Percentiles rank a stretch among this genome's conserved stretches.
phyloP scores from a whole-genome alignment of 2,329 filamentous ascomycete genomes.

The Verticillium tricorpus region DNA sequence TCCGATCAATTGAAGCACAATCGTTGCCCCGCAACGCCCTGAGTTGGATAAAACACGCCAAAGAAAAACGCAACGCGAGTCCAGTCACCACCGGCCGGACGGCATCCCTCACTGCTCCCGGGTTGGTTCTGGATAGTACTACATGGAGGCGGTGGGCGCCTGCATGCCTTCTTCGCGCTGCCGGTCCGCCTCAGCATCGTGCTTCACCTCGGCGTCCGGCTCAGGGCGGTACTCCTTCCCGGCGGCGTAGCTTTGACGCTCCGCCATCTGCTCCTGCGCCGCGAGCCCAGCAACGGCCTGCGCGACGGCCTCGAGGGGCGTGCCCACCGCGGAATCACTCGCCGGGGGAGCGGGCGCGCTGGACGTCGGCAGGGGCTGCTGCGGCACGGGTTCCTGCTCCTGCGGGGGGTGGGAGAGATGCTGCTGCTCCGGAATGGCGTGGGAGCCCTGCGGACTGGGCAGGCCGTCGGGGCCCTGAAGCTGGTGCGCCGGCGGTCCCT shows the following conservation, averaged over 20 bases:
- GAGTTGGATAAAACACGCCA: neutral
- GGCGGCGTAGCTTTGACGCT: constrained; percentile 28
- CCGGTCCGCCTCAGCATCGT: constrained; percentile 49
- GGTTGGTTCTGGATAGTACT: constrained; percentile 5
- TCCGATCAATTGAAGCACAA: neutral
- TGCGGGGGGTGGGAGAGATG: neutral
- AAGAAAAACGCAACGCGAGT: neutral
- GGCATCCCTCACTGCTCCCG: neutral
- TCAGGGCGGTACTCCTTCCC: constrained; percentile 32
- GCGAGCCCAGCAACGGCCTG: constrained; percentile 42
- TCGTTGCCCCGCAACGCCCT: neutral
- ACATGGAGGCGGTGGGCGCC: constrained; percentile 27
- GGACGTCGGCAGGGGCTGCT: neutral
- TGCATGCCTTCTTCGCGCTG: constrained; percentile 38
- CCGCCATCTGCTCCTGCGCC: constrained; percentile 34
- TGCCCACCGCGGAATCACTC: constrained; percentile 19
- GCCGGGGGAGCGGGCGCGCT: constrained; percentile 6
- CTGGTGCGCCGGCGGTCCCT: constrained; percentile 1
- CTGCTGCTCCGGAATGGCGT: neutral
- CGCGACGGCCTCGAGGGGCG: constrained; percentile 44
- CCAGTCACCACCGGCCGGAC: neutral
- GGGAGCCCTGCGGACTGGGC: neutral
- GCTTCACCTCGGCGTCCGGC: constrained; percentile 31
- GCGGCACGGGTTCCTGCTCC: neutral
- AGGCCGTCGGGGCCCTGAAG: neutral